These are phyloP conservation scores for Crithidia sp. DNA, from an alignment of 208 protist genomes.

Conservation along the genomic window DNA sequence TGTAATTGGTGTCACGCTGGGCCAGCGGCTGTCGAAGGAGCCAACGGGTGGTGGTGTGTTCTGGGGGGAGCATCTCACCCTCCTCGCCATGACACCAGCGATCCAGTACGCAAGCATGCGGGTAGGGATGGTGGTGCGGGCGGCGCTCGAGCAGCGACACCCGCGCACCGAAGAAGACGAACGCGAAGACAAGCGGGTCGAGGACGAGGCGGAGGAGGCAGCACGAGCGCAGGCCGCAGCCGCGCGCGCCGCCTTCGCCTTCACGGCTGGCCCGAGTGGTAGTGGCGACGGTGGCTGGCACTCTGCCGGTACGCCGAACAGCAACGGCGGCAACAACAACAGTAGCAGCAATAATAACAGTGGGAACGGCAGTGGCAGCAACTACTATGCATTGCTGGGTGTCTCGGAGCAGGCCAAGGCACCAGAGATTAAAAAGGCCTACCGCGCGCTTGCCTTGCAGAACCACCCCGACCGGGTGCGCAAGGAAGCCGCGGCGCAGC, in stretches of 20 bases:
- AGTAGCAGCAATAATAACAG: not conserved
- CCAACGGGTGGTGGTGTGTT: conserved; percentile 52
- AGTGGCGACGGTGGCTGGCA: conserved; percentile 5
- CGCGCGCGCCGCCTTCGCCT: conserved; percentile 14
- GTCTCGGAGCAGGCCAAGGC: conserved; percentile 51
- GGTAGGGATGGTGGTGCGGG: conserved; percentile 13
- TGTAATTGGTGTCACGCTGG: conserved; percentile 37
- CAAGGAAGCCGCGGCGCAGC: conserved; percentile 42
- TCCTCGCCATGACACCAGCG: conserved; percentile 31
- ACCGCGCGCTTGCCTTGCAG: conserved; percentile 55
- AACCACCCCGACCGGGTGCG: conserved; percentile 77
- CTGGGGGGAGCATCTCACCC: conserved; percentile 52
- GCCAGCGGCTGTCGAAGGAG: conserved; percentile 28
- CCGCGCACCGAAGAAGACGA: conserved; percentile 64
- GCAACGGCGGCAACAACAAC: not conserved
- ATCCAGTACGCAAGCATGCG: conserved; percentile 30
- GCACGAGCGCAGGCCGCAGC: conserved; percentile 22
- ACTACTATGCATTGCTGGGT: conserved; percentile 71
- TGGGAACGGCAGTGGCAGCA: not conserved
- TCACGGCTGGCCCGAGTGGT: conserved; percentile 4
- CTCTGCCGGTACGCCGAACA: not conserved
- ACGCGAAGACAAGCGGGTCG: conserved; percentile 43
- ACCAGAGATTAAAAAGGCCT: conserved; percentile 77
- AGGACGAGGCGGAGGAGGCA: conserved; percentile 52
- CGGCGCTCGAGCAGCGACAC: conserved; percentile 38